Percentiles rank a stretch among this genome's conserved stretches.
phyloP scores from a whole-genome alignment of 306 rosid species.

The Citrullus amarus region DNA sequence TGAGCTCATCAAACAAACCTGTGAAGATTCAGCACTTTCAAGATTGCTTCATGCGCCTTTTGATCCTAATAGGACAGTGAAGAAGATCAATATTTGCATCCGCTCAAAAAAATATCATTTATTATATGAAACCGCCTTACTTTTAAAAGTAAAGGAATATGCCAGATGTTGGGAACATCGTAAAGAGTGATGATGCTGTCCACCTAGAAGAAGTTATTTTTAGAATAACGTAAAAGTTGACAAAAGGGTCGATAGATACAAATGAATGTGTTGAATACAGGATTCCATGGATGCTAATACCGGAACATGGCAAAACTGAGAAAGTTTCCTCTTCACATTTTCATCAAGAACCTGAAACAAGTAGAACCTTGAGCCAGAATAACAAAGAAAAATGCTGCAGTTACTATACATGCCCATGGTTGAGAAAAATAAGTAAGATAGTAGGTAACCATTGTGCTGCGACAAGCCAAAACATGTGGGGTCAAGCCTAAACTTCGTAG shows the following conservation, averaged over 20 bases:
- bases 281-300: slow-evolving; percentile 20
- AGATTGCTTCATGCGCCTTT: slow-evolving; percentile 38
- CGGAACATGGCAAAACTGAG: slow-evolving; percentile 93
- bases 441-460: slow-evolving; percentile 30
- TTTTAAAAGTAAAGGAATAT: slow-evolving; percentile 72
- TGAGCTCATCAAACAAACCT: slow-evolving; percentile 20
- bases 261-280: background rate
- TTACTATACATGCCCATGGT: background rate
- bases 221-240: background rate
- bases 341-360: slow-evolving; percentile 56
- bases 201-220: slow-evolving; percentile 31
- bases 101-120: background rate
- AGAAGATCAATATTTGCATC: background rate
- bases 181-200: slow-evolving; percentile 69
- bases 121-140: slow-evolving; percentile 28
- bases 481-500: slow-evolving; percentile 34
- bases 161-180: slow-evolving; percentile 98
- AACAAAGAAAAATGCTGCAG: background rate
- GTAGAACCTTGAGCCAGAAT: slow-evolving; percentile 10
- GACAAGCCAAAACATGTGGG: slow-evolving; percentile 41
- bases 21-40: slow-evolving; percentile 30
- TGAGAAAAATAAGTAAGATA: background rate
- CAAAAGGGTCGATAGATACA: background rate
- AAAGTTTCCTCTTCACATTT: slow-evolving; percentile 60
- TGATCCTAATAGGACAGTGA: slow-evolving; percentile 22